Evolutionary conservation across 805 yeast genomes (phyloP), one percentile per base, ranked within the genome.

Genomic region (Saccharomycopsis sp.): DNA sequence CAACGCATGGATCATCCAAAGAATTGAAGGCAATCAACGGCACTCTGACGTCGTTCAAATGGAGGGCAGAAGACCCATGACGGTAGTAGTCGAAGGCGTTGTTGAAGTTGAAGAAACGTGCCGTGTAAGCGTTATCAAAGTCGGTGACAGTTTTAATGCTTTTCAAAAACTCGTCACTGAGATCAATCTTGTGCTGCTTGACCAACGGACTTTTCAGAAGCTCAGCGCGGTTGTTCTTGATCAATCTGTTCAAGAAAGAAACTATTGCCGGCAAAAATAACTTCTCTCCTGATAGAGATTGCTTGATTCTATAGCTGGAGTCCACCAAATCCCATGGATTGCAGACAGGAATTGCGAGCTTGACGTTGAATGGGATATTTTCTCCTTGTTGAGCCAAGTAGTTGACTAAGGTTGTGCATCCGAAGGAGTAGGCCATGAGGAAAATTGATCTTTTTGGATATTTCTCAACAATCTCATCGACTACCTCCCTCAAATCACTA

Each of bases 291-390:
- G 74, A 65, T 47, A 68, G 69, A 37, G 76, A 70, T 4, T 61
- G 58, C 2, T 70, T 63, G 55, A 83, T 68, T 50, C 77, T 79
- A 51, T 72, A 66, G n/a, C 77, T 73, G 5, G 86, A 76, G 59
- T 78, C 82, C 15, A 78, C 69, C 66, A 87, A 74, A 68, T 87
- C 89, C 91, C 91, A 87, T 8, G 92, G 92, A 21, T 83, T 73
- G 15, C 86, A 84, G 64, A 87, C 70, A 8, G 82, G 70, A 14
- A 80, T 75, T 2, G 89, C 85, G 3, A 85, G 84, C 54, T 79
- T 71, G 24, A 61, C 46, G 24, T 56, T 53, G 2, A 34, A 18
- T 3, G 56, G 50, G 21, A 18, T 24, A 16, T 46, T 16, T 1
- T 78, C 80, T 3, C 77, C 77, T 64, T 84, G 89, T 69, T 85